phyloP scores from a whole-genome alignment of 176 grass and related monocot genomes.

The Oryza australiensis region DNA sequence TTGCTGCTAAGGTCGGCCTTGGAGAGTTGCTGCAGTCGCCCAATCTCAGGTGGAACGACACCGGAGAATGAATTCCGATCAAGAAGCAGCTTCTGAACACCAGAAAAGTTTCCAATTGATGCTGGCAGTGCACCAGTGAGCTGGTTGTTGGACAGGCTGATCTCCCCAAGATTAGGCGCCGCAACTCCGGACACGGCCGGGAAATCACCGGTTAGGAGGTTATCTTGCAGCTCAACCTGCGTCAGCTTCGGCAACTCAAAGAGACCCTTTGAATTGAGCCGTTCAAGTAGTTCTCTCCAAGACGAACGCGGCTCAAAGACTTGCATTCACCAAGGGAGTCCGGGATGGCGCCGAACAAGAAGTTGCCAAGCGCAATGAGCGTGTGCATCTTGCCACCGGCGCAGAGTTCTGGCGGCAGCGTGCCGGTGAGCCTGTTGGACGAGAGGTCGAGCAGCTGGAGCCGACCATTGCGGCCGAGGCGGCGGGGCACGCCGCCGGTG shows the following conservation, averaged over 20 bases:
- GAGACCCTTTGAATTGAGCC: conserved; percentile 58
- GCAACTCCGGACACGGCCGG: conserved; percentile 40
- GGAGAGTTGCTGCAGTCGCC: conserved; percentile 78
- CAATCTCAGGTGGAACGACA: conserved; percentile 70
- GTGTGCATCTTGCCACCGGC: conserved; percentile 51
- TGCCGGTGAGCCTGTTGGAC: conserved; percentile 69
- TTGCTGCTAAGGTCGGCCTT: conserved; percentile 90
- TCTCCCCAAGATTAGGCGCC: conserved; percentile 74
- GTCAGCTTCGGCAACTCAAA: conserved; percentile 66
- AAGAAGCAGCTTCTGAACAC: conserved; percentile 91
- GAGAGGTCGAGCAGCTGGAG: conserved; percentile 68
- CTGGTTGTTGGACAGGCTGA: conserved; percentile 89
- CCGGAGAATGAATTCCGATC: conserved; percentile 80
- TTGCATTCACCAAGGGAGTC: conserved; percentile 64
- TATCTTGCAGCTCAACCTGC: conserved; percentile 94
- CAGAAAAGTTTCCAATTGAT: conserved; percentile 82
- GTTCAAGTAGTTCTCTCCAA: conserved; percentile 78
- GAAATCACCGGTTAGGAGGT: conserved; percentile 76
- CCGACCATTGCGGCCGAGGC: conserved; percentile 60
- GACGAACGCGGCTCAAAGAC: conserved; percentile 54
- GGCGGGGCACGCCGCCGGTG: conserved; percentile 75
- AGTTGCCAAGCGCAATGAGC: conserved; percentile 75
- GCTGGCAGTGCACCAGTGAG: conserved; percentile 59
- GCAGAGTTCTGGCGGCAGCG: conserved; percentile 72
- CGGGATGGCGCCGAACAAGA: conserved; percentile 63